Evolutionary conservation across 331 rosid species (phyloP), one percentile per base, ranked within the genome.

Genomic region (Malus hybrid): DNA sequence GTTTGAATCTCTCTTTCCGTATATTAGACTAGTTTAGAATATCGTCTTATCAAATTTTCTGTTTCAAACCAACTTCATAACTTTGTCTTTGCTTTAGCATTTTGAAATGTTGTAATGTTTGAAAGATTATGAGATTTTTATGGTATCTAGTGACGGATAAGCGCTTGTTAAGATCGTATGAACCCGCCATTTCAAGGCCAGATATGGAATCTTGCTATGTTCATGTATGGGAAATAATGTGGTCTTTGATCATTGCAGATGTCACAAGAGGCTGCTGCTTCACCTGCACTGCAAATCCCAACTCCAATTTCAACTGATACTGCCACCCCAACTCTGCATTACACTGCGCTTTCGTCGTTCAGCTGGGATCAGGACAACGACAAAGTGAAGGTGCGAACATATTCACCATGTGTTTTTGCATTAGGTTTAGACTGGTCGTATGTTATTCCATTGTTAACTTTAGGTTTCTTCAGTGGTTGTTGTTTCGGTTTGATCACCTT

Each of bases 301-400:
- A 67, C 82, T 22, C 88, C 89, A 2, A 81, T 84, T 71, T 46
- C 92, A 58, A 68, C 85, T 26, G 86, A 80, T 28, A 70, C 79
- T 19, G 82, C 53, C 22, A 10, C 70, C 14, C 83, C 89, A 13
- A 81, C 84, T 10, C 60, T 82, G 14, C 79, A 56, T 26, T 92
- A 92, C 82, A 34, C 81, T 11, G 67, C 93, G 2, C 85, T 92
- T 19, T 83, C 85, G 2, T 86, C 97, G 4, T 95, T 95, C 87
- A 90, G 99, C 75, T 95, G 99, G 99, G 99, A 95, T 66, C 97
- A 95, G 86, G 97, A 92, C 34, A 78, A 74, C 65, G 97, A 90
- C 36, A 90, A 90, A 83, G 86, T 95, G 28, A 92, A 92, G 97
- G 97, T 95, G 81, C 71, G 53, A 75, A 48, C 68, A 39, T 70